These are phyloP conservation scores for Coffea humblotiana DNA, from an alignment of 305 asterid species.

Conservation along the genomic window DNA sequence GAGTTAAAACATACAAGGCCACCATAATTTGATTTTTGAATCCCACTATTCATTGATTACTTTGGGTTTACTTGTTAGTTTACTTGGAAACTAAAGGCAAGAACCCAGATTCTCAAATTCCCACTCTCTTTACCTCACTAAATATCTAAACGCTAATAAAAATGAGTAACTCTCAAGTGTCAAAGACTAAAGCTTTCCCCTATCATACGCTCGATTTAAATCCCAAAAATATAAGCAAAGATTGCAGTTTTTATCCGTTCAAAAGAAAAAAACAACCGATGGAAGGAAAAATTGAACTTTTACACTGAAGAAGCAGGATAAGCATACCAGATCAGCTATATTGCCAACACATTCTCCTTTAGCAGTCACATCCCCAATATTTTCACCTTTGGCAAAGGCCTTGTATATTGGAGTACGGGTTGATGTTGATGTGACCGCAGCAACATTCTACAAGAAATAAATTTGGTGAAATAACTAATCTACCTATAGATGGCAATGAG, in stretches of 20 bases:
- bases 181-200: background rate
- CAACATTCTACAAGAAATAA: conserved; percentile 63
- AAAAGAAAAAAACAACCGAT: too few relatives aligned
- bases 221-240: conserved; percentile 15
- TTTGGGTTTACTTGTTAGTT: background rate
- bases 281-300: background rate
- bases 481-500: background rate
- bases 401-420: conserved; percentile 97
- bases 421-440: conserved; percentile 93
- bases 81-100: background rate
- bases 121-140: background rate
- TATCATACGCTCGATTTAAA: conserved; percentile 3
- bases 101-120: background rate
- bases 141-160: background rate
- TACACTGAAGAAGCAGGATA: conserved; percentile 15
- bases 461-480: conserved; percentile 14
- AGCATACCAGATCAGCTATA: conserved; percentile 89
- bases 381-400: conserved; percentile 99
- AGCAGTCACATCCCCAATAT: conserved; percentile 99
- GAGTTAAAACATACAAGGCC: background rate
- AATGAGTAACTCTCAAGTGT: background rate
- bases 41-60: background rate
- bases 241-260: background rate
- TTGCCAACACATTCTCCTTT: conserved; percentile 97
- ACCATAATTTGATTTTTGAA: background rate